Base-by-base conservation (phyloP, 2,329 filamentous ascomycete genomes). In the Penicillium brevicompactum region DNA sequence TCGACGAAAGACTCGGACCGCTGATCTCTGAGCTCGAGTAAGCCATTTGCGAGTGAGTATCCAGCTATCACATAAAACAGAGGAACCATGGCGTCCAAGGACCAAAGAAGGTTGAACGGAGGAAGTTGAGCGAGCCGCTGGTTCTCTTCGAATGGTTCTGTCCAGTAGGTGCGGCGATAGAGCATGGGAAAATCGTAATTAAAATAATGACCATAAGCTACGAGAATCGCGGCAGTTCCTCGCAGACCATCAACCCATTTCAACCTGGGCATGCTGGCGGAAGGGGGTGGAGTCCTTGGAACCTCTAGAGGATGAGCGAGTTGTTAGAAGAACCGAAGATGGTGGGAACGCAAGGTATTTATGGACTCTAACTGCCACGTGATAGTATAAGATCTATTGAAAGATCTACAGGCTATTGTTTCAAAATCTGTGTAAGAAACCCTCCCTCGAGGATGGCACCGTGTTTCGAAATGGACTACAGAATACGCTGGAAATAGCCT, bases 51-150 rank as follows among this genome's bases (percentile, higher is more conserved):
- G 14, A 85, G 70, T 6, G 82, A 83, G 57, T 84, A 85, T 55
- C 83, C 83, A 0, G 83, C 85, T 49, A 85, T 80, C 60, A 85
- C 78, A 68, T 82, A 84, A 64, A 85, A 85, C 7, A 76, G 74
- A 2, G 80, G 76, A 0, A 85, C 83, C 38, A 76, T 74, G 1
- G 71, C 69, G 5, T 67, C 67, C 2, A 75, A 75, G 1, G 72
- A 68, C 32, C 76, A 66, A 9, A 71, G 47, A 2, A 78, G 59
- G 0, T 74, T 73, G 21, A 78, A 51, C 3, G 76, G 66, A 1
- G 76, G 76, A n/a, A 76, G 64, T 55, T 76, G 73, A 2, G 63
- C 52, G n/a, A 64, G 46, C 10, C 48, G 62, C 1, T 57, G 51
- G 42, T 64, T 63, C 5, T 47, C 52, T 5, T 58, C 54, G 5